phyloP scores from a whole-genome alignment of 73 alveolate genomes.

The Paramecium sonneborni region DNA sequence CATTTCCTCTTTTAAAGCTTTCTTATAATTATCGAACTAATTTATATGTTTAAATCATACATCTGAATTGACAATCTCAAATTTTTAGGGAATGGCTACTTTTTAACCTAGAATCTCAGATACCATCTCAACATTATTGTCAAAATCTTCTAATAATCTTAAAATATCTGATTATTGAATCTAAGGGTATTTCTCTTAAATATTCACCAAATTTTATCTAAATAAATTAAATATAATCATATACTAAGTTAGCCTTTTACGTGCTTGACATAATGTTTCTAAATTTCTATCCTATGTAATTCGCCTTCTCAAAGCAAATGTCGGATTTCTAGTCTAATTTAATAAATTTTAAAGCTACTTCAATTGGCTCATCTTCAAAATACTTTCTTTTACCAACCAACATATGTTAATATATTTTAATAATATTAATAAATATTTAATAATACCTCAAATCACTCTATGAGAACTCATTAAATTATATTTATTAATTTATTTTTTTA shows the following conservation, averaged over 20 bases:
- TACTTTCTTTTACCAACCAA: slow-evolving; percentile 11
- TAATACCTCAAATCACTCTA: not conserved
- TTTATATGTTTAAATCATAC: not conserved
- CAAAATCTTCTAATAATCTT: slow-evolving; percentile 17
- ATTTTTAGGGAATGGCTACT: not conserved
- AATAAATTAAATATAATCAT: not conserved
- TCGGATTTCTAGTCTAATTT: not conserved
- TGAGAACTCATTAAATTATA: not conserved
- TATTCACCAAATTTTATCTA: not conserved
- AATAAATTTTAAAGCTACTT: not conserved
- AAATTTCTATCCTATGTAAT: not conserved
- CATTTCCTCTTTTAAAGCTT: not conserved
- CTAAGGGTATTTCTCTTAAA: not conserved
- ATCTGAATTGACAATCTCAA: not conserved
- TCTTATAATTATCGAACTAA: not conserved
- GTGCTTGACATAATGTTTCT: not conserved
- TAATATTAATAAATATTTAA: not conserved
- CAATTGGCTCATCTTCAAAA: slow-evolving; percentile 7
- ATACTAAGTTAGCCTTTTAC: not conserved
- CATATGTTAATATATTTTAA: not conserved
- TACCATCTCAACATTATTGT: slow-evolving; percentile 4
- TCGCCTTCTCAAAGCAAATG: not conserved
- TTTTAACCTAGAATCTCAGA: not conserved
- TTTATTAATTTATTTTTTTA: not conserved
- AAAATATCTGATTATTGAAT: not conserved